Evolutionary conservation across 2,329 filamentous ascomycete genomes (phyloP), one percentile per base, ranked within the genome.

Genomic region (Aspergillus sp.): DNA sequence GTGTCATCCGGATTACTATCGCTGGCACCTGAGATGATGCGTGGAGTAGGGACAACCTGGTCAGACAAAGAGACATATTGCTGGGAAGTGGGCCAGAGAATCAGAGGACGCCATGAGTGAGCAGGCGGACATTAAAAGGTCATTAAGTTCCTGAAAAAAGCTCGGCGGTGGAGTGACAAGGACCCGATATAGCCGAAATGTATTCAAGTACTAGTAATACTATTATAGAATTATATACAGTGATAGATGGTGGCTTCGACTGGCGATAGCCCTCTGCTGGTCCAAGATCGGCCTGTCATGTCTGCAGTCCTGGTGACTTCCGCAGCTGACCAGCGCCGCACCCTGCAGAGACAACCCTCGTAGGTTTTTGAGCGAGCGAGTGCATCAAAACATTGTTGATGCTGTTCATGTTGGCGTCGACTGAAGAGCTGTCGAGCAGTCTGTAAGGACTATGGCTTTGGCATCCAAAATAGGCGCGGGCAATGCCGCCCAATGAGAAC

Each of bases 251-350:
- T 31, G 37, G 31, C 17, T n/a, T 39, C 39, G 39, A 43, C 35
- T 27, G 37, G 53, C 35, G 44, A 53, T 46, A 53, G 43, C 51
- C 51, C 43, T 35, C 43, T 53, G 48, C 48, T 39, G 33, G 51
- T 37, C 27, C 9, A 31, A 39, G 40, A 31, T 44, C 51, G 31
- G 48, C 48, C 14, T 23, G 41, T 53, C 41, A 46, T n/a, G 7
- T 45, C 41, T 53, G 51, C 31, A 12, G 51, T 45, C 48, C 51
- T 6, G 37, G 27, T 39, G 51, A 53, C 41, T 46, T 19, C 15
- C 39, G 51, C 41, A 53, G 51, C 25, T 53, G 41, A 52, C 41
- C 35, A 11, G 27, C 7, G 51, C 31, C 31, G 41, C 11, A 14
- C 39, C 21, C 31, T 21, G 41, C 33, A 35, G 31, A 37, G 31